Evolutionary conservation across 768 basidiomycete species (phyloP), one percentile per base, ranked within the genome.

Genomic region (Lactarius tabidus): DNA sequence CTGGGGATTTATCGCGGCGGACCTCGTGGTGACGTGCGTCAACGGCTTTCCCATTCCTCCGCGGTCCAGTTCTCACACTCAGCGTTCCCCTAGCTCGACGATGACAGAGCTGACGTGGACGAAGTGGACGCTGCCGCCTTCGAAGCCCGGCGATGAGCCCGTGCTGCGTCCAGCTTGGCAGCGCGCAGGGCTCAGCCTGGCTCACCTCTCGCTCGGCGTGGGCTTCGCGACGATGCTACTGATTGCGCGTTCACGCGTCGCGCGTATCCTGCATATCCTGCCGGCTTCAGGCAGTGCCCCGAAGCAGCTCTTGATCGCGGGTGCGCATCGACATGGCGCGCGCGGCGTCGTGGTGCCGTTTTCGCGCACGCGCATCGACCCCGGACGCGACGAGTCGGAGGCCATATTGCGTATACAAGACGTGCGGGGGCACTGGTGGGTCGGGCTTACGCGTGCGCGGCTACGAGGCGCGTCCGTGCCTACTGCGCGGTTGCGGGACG

Each of bases 21-120:
- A 69, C 61, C 63, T 70, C 8, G 15, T 69, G 43, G 48, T 66
- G 57, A 70, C 67, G 69, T 69, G 62, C 64, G 69, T 57, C 8
- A 10, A 51, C 51, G 20, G 43, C 18, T 20, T 31, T 29, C 12
- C 59, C 17, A 41, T n/a, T 17, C 38, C 1, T 18, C 23, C 20
- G n/a, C 20, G 18, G 23, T 23, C 33, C 15, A 18, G n/a, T 31
- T 54, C 53, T n/a, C 41, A 60, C 53, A n/a, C n/a, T 28, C 14
- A 36, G 36, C 36, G 36, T 36, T 9, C 39, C 36, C 14, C 4
- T 29, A 70, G 69, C 29, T 69, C 67, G 7, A 63, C 69, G 2
- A 70, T 70, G 69, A 63, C 69, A 31, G 67, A 70, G 59, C 28
- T 69, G 20, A 69, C 67, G n/a, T 70, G 69, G 69, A 59, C 57